These are phyloP conservation scores for Peterozyma xylosa DNA, from an alignment of 805 yeast genomes.

Conservation along the genomic window DNA sequence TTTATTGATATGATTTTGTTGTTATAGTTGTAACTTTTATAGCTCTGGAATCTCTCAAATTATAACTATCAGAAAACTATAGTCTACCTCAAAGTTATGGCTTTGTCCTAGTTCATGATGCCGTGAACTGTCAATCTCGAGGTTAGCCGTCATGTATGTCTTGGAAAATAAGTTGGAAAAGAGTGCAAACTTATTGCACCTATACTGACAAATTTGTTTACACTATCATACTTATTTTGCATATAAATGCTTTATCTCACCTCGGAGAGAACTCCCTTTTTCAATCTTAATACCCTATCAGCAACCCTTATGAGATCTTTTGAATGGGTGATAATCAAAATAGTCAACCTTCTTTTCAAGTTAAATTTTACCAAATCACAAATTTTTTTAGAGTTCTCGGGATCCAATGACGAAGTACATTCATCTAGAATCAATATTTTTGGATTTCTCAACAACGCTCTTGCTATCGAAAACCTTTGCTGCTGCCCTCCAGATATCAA, in stretches of 20 bases:
- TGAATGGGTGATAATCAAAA: slow-evolving; percentile 70
- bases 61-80: too few species aligned
- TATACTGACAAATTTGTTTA: too few species aligned
- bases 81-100: too few species aligned
- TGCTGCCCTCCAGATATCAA: slow-evolving; percentile 85
- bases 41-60: background rate
- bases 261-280: slow-evolving; percentile 41
- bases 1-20: background rate
- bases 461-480: slow-evolving; percentile 77
- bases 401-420: slow-evolving; percentile 82
- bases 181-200: too few species aligned
- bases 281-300: slow-evolving; percentile 39
- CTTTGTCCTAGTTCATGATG: too few species aligned
- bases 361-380: slow-evolving; percentile 34
- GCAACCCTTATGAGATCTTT: slow-evolving; percentile 56
- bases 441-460: slow-evolving; percentile 70
- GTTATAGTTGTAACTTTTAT: background rate
- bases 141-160: too few species aligned
- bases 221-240: too few species aligned
- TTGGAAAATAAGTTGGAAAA: too few species aligned
- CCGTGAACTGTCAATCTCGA: too few species aligned
- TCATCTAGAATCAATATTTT: slow-evolving; percentile 72
- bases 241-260: slow-evolving; percentile 32
- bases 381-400: slow-evolving; percentile 46
- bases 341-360: slow-evolving; percentile 26